phyloP scores from a whole-genome alignment of 352 stramenopile genomes.

The Lagenidium sp. region DNA sequence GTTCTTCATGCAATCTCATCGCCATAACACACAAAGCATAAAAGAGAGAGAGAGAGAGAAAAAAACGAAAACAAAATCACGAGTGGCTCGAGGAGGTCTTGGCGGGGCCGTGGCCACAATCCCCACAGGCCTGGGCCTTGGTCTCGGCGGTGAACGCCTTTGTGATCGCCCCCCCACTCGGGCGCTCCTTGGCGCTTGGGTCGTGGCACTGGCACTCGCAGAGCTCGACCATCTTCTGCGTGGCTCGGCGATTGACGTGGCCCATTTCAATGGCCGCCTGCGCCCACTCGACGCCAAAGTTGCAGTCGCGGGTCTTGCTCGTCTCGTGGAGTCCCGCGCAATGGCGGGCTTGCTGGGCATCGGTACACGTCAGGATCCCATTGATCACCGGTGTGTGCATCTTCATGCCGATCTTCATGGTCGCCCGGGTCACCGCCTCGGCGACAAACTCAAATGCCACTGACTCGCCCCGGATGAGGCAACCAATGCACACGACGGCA shows the following conservation, averaged over 20 bases:
- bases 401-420: slow-evolving; percentile 21
- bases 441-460: slow-evolving; percentile 18
- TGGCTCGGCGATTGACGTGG: slow-evolving; percentile 12
- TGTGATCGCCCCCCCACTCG: too few species aligned
- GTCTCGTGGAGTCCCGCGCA: slow-evolving; percentile 10
- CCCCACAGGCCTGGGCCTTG: slow-evolving; percentile 2
- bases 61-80: neutral
- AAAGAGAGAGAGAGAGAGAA: neutral
- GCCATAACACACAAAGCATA: too few species aligned
- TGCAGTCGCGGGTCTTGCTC: slow-evolving; percentile 10
- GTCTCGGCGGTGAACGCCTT: too few species aligned
- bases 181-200: slow-evolving; percentile 1
- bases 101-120: slow-evolving; percentile 9
- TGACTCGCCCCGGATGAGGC: slow-evolving; percentile 12
- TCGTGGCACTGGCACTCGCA: slow-evolving; percentile 12
- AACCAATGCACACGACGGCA: slow-evolving; percentile 14
- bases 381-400: slow-evolving; percentile 18
- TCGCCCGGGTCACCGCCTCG: slow-evolving; percentile 16
- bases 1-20: too few species aligned
- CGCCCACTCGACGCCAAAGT: slow-evolving; percentile 21
- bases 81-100: too few species aligned
- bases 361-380: slow-evolving; percentile 16
- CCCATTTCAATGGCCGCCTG: slow-evolving; percentile 20
- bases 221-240: slow-evolving; percentile 8
- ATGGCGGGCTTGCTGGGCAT: slow-evolving; percentile 9